Conservation (phyloP, 1,284 basidiomycete species). For the Prillingera fragicola region DNA sequence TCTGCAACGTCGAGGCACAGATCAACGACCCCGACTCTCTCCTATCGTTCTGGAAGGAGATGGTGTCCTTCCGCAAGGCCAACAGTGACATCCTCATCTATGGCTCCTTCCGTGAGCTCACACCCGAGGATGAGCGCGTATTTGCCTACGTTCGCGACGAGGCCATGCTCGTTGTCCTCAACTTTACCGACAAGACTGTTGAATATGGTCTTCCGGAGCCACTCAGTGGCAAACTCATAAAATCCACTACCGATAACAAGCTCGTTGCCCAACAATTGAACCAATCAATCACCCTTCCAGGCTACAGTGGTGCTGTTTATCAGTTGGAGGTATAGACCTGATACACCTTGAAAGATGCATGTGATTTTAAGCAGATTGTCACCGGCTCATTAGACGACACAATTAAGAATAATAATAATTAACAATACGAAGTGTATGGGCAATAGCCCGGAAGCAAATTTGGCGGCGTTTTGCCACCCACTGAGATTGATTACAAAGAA, state of each 20-base stretch:
- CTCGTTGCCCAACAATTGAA: background rate
- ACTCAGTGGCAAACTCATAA: conserved; percentile 1
- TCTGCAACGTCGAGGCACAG: conserved; percentile 60
- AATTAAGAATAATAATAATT: background rate
- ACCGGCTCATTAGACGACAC: no score
- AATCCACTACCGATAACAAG: background rate
- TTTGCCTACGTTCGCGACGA: conserved; percentile 56
- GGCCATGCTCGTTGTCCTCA: conserved; percentile 53
- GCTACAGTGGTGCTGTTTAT: conserved; percentile 1
- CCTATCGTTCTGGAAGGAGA: conserved; percentile 57
- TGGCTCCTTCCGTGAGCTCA: conserved; percentile 56
- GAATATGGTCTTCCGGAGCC: conserved; percentile 4
- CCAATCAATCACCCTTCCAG: background rate
- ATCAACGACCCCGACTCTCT: conserved; percentile 54
- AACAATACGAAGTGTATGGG: background rate
- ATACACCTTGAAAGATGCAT: no score
- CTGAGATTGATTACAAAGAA: background rate
- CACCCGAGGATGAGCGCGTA: conserved; percentile 52
- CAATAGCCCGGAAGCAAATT: background rate
- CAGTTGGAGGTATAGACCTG: no score
- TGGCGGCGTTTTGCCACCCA: background rate
- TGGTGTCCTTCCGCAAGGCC: conserved; percentile 55
- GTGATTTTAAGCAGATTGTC: background rate
- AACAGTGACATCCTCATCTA: conserved; percentile 56
- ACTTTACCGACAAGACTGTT: conserved; percentile 46